Conservation (phyloP, 495 filamentous ascomycete genomes). For the Apiosordaria backusii region DNA sequence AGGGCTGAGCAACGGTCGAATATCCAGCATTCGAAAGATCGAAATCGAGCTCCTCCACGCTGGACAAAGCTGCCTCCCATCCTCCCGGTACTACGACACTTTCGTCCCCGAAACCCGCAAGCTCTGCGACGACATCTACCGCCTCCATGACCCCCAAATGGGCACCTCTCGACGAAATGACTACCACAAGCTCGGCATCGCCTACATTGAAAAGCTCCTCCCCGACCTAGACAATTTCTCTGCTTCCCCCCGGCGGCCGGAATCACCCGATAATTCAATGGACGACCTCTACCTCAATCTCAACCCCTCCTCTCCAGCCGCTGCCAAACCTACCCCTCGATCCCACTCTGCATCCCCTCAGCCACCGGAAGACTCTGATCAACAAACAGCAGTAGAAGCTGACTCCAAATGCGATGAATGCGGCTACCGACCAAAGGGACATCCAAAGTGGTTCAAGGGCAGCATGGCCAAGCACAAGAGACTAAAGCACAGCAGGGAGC, state of each 20-base stretch:
- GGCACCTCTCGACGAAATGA: slow-evolving; percentile 29
- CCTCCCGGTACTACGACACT: slow-evolving; percentile 30
- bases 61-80: slow-evolving; percentile 37
- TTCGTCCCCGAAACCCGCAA: slow-evolving; percentile 34
- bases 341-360: neutral
- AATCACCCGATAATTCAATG: neutral
- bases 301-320: neutral
- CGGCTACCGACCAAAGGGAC: slow-evolving; percentile 49
- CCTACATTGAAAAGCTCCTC: slow-evolving; percentile 37
- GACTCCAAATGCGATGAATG: slow-evolving; percentile 44
- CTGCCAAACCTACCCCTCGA: slow-evolving; percentile 4
- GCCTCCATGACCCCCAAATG: slow-evolving; percentile 30
- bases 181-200: slow-evolving; percentile 39
- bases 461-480: slow-evolving; percentile 53
- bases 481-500: slow-evolving; percentile 43
- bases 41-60: slow-evolving; percentile 46
- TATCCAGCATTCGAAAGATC: slow-evolving; percentile 37
- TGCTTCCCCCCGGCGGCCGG: slow-evolving; percentile 4
- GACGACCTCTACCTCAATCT: slow-evolving; percentile 13
- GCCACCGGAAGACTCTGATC: slow-evolving; percentile 6
- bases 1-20: slow-evolving; percentile 29
- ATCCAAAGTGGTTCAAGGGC: slow-evolving; percentile 52
- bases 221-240: slow-evolving; percentile 21
- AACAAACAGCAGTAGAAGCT: slow-evolving; percentile 11
- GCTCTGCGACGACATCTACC: slow-evolving; percentile 40